Conservation (phyloP, 31 red algal species). For the Asparagopsis taxiformis region DNA sequence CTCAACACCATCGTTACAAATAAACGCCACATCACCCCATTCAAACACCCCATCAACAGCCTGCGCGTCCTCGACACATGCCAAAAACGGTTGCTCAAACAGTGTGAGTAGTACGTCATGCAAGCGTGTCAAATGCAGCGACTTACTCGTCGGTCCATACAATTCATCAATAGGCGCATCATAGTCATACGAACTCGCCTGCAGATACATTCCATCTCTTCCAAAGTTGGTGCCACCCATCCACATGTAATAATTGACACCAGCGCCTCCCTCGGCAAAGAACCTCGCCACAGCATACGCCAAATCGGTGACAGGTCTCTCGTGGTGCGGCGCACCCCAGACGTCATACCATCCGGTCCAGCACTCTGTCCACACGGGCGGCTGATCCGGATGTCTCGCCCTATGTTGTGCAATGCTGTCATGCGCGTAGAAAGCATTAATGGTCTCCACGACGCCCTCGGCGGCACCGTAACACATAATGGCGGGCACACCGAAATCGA, state of each 20-base stretch:
- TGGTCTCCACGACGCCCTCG: slow-evolving; percentile 74
- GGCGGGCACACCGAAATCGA: slow-evolving; percentile 66
- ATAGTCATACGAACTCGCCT: slow-evolving; percentile 85
- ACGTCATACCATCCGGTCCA: slow-evolving; percentile 93
- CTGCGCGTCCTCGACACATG: slow-evolving; percentile 3
- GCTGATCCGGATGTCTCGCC: slow-evolving; percentile 53
- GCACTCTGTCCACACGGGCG: slow-evolving; percentile 86
- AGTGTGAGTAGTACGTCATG: slow-evolving; percentile 20
- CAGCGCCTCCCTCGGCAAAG: slow-evolving; percentile 73
- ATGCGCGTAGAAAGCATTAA: slow-evolving; percentile 86
- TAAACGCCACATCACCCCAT: slow-evolving; percentile 50
- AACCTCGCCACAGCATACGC: slow-evolving; percentile 69
- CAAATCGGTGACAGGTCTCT: slow-evolving; percentile 54
- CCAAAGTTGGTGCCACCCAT: slow-evolving; percentile 83
- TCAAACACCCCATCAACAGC: slow-evolving; percentile 10
- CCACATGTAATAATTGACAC: slow-evolving; percentile 93
- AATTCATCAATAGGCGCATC: slow-evolving; percentile 91
- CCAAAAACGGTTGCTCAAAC: slow-evolving; percentile 17
- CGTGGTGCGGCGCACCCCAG: slow-evolving; percentile 73
- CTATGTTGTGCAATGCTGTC: slow-evolving; percentile 30
- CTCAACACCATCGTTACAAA: slow-evolving; percentile 58
- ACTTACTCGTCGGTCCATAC: slow-evolving; percentile 50
- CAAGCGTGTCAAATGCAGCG: slow-evolving; percentile 35
- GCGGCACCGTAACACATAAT: slow-evolving; percentile 87
- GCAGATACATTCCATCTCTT: slow-evolving; percentile 81